These are phyloP conservation scores for Sarocladiaceae sp. DNA, from an alignment of 2,329 filamentous ascomycete species.

Conservation along the genomic window DNA sequence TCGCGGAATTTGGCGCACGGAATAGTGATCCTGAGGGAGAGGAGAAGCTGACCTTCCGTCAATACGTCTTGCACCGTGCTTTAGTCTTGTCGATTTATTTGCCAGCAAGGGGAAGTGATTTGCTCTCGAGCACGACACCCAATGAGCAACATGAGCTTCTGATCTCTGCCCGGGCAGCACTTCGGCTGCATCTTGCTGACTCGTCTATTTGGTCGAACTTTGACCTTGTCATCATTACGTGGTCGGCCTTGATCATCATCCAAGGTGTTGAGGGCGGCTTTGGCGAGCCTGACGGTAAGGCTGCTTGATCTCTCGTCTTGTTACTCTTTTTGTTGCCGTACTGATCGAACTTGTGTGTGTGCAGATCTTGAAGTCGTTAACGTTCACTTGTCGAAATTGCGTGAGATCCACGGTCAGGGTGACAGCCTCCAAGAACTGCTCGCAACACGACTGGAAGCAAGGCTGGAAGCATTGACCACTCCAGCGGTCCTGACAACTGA, in stretches of 20 bases:
- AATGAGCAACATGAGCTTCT: conserved; percentile 36
- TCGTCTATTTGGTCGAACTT: conserved; percentile 39
- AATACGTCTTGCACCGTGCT: conserved; percentile 36
- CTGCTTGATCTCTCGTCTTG: neutral
- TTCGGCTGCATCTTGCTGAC: conserved; percentile 35
- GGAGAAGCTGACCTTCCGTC: conserved; percentile 31
- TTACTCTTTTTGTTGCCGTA: neutral
- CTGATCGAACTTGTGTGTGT: neutral
- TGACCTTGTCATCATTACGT: conserved; percentile 39
- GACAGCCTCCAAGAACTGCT: conserved; percentile 17
- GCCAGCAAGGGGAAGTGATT: conserved; percentile 33
- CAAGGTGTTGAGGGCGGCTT: conserved; percentile 36
- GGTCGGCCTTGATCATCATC: conserved; percentile 38
- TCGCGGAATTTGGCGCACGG: conserved; percentile 31
- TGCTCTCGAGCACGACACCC: conserved; percentile 32
- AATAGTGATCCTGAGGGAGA: conserved; percentile 27
- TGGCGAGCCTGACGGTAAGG: conserved; percentile 31
- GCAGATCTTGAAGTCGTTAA: conserved; percentile 23
- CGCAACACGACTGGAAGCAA: conserved; percentile 20
- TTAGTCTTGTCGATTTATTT: conserved; percentile 40
- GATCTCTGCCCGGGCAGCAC: conserved; percentile 33
- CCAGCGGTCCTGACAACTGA: conserved; percentile 16
- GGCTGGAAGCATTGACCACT: conserved; percentile 20
- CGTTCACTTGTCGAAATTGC: conserved; percentile 23
- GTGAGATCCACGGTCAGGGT: conserved; percentile 21